A percentile compares a stretch with the other conserved stretches of the same genome.
phyloP scores from a whole-genome alignment of 139 green algal species.

The Mychonastes homosphaera region DNA sequence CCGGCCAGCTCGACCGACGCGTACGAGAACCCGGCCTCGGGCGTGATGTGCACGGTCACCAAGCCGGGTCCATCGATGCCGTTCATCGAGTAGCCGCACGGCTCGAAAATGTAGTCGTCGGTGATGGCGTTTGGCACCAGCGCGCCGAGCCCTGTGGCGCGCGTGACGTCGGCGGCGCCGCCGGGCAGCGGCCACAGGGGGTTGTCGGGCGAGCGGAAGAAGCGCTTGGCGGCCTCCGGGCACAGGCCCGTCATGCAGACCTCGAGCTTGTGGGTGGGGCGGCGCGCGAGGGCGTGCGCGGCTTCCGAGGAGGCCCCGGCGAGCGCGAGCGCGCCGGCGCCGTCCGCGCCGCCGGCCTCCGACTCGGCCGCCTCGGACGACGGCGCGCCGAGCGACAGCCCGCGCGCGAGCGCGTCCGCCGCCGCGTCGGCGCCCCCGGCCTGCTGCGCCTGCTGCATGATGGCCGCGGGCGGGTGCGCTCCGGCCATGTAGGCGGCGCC shows the following conservation, averaged over 20 bases:
- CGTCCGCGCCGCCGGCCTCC: no score
- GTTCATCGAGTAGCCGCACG: conserved; percentile 99
- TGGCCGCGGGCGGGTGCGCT: no score
- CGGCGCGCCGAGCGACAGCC: no score
- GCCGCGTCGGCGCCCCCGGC: no score
- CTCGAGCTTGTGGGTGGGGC: conserved; percentile 77
- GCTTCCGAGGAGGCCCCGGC: no score
- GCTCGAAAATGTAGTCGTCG: conserved; percentile 98
- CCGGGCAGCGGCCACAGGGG: not conserved
- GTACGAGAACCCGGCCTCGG: conserved; percentile 85
- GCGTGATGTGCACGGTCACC: conserved; percentile 96
- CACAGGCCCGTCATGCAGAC: conserved; percentile 92
- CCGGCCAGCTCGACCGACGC: conserved; percentile 82
- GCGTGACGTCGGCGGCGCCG: conserved; percentile 5
- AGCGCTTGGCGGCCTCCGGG: conserved; percentile 45
- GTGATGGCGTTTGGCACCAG: conserved; percentile 70
- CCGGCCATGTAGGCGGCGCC: conserved; percentile 17
- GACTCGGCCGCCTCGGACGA: no score
- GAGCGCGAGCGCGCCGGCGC: no score
- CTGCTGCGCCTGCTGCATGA: no score
- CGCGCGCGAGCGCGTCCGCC: no score
- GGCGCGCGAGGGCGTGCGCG: no score
- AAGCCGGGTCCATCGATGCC: conserved; percentile 57
- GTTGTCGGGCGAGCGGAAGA: conserved; percentile 53
- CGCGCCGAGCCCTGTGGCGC: conserved; percentile 43